Evolutionary conservation across 257 asterid species (phyloP).

Genomic region (Asclepias syriaca): DNA sequence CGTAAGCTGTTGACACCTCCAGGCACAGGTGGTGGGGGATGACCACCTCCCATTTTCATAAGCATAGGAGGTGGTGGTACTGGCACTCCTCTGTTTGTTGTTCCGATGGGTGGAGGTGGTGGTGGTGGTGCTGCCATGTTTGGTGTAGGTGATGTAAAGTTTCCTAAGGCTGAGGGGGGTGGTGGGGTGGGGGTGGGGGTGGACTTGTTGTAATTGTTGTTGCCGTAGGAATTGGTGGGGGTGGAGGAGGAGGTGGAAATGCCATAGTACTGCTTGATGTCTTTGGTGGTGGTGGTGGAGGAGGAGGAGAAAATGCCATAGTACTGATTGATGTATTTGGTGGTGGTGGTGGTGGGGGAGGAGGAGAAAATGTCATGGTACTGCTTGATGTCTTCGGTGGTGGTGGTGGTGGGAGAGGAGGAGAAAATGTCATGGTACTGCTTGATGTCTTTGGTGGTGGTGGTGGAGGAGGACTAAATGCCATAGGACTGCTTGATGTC

Average conservation of each 20-base stretch:
- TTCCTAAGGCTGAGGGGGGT: background rate
- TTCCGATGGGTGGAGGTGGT: constrained; percentile 46
- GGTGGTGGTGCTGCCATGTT: constrained; percentile 31
- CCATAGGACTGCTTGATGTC: constrained; percentile 4
- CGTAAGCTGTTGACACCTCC: constrained; percentile 36
- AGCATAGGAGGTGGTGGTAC: constrained; percentile 44
- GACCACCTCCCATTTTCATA: constrained; percentile 28
- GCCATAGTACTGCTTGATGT: constrained; percentile 6
- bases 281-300: constrained; percentile 16
- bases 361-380: constrained; percentile 11
- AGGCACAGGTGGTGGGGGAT: constrained; percentile 73
- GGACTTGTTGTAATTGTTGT: constrained; percentile 7
- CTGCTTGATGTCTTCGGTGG: constrained; percentile 7
- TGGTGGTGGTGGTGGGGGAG: constrained; percentile 24
- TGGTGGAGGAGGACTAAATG: constrained; percentile 10
- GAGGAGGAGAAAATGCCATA: constrained; percentile 17
- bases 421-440: constrained; percentile 8
- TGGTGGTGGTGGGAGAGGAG: constrained; percentile 22
- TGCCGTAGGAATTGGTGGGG: constrained; percentile 20
- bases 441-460: constrained; percentile 5
- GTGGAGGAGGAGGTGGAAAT: constrained; percentile 18
- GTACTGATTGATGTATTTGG: constrained; percentile 7
- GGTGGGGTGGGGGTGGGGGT: constrained; percentile 34
- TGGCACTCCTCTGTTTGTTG: constrained; percentile 30
- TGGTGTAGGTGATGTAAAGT: constrained; percentile 14